These are phyloP conservation scores for Hortiboletus rubellus DNA, from an alignment of 1,284 basidiomycete genomes.

Conservation along the genomic window DNA sequence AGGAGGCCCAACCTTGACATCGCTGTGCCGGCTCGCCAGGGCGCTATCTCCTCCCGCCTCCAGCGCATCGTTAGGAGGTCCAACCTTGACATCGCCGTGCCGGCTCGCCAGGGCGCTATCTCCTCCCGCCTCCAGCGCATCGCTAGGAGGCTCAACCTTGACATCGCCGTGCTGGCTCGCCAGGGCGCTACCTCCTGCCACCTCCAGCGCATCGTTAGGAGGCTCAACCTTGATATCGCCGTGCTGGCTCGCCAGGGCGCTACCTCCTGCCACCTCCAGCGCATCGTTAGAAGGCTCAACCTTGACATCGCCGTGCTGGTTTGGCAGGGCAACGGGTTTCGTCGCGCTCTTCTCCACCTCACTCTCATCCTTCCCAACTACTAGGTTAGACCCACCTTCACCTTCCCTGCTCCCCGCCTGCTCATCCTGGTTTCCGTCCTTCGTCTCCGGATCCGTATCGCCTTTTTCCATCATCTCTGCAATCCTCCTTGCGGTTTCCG, in stretches of 20 bases:
- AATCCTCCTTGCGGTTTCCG: conserved; percentile 28
- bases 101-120: too few species aligned
- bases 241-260: too few species aligned
- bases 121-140: too few species aligned
- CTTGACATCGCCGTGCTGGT: neutral
- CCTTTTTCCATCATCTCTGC: conserved; percentile 26
- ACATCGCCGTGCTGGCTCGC: neutral
- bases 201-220: too few species aligned
- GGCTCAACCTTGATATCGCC: neutral
- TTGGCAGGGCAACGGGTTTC: neutral
- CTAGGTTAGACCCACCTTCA: neutral
- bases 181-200: neutral
- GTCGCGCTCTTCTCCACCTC: neutral
- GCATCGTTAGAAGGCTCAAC: neutral
- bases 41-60: neutral
- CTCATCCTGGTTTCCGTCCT: neutral
- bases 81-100: neutral
- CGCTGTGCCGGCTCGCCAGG: too few species aligned
- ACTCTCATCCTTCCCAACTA: neutral
- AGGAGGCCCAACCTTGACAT: neutral
- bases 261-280: neutral
- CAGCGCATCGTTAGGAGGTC: too few species aligned
- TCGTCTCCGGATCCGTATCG: conserved; percentile 1
- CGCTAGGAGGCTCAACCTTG: neutral
- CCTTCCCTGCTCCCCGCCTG: neutral